Evolutionary conservation across 2,329 filamentous ascomycete species (phyloP), one percentile per base, ranked within the genome.

Genomic region (Knoxdaviesia proteae): DNA sequence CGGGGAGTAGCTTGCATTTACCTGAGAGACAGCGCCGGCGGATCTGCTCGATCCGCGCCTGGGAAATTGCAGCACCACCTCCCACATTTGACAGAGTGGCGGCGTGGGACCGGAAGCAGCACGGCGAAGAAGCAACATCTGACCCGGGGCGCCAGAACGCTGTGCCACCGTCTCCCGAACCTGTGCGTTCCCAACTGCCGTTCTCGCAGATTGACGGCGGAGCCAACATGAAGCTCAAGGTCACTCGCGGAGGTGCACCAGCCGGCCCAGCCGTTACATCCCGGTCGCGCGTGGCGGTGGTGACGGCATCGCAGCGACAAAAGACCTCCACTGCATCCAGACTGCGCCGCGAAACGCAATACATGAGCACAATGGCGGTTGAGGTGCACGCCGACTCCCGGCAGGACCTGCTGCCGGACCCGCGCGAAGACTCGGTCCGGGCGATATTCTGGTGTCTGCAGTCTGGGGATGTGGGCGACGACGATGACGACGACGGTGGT

Each of bases 311-410:
- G 0, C 84, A 87, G 50, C 82, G 77, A 53, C 68, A 71, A 47
- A 74, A 76, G 49, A 77, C 77, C 5, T 6, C 20, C 20, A 36
- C 38, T 7, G 31, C 8, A 1, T 81, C 78, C 0, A 84, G 77
- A 49, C 76, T 92, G 11, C 74, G 84, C 52, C 82, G 88, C 49
- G 84, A 92, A 56, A 77, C 75, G 3, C 82, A 90, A 50, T 93
- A 94, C 56, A 96, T 98, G 90, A 94, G 83, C 50, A 84, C 80
- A 11, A 87, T 98, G 83, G 92, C 86, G 49, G 60, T 98, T 6
- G 90, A 98, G 55, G 62, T 96, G 5, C 88, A 98, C 54, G 79
- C 92, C 47, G 94, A 93, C 51, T 90, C 81, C 4, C 71, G 88
- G 44, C 84, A 75, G 6, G 76, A 74, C 40, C 67, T 94, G 6